Conservation (phyloP, 2,329 filamentous ascomycete genomes). For the Aspergillus glaucus region DNA sequence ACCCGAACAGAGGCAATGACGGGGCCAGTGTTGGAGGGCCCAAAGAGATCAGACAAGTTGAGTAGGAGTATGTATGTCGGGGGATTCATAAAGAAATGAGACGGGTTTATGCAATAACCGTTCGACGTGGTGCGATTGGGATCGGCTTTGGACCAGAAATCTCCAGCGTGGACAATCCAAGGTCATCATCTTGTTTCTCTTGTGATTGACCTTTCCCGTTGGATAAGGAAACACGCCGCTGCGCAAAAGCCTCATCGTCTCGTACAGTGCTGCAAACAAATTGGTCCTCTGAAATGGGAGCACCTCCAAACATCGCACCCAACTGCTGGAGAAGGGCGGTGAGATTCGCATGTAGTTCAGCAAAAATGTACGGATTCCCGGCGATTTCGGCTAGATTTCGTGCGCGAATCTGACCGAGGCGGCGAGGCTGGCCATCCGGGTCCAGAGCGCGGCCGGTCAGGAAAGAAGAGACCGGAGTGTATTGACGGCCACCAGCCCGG, state of each 20-base stretch:
- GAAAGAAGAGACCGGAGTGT: conserved; percentile 54
- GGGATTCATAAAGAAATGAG: not conserved
- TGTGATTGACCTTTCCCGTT: conserved; percentile 13
- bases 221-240: conserved; percentile 20
- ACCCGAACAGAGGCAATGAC: not conserved
- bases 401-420: conserved; percentile 48
- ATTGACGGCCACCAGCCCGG: conserved; percentile 33
- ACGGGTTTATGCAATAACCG: conserved; percentile 28
- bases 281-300: conserved; percentile 37
- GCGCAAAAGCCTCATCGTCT: conserved; percentile 19
- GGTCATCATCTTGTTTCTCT: conserved; percentile 22
- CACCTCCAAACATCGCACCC: conserved; percentile 40
- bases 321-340: conserved; percentile 44
- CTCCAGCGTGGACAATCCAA: conserved; percentile 28
- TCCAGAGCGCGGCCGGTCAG: conserved; percentile 51
- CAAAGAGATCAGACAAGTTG: not conserved
- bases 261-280: conserved; percentile 36
- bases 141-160: conserved; percentile 33
- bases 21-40: not conserved
- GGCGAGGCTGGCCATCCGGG: conserved; percentile 49
- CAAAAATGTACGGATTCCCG: conserved; percentile 53
- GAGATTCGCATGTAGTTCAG: conserved; percentile 52
- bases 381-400: conserved; percentile 54
- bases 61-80: not conserved
- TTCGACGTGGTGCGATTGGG: conserved; percentile 29